phyloP scores from a whole-genome alignment of 1,139 yeast species.

The Sugiyamaella neomexicana region DNA sequence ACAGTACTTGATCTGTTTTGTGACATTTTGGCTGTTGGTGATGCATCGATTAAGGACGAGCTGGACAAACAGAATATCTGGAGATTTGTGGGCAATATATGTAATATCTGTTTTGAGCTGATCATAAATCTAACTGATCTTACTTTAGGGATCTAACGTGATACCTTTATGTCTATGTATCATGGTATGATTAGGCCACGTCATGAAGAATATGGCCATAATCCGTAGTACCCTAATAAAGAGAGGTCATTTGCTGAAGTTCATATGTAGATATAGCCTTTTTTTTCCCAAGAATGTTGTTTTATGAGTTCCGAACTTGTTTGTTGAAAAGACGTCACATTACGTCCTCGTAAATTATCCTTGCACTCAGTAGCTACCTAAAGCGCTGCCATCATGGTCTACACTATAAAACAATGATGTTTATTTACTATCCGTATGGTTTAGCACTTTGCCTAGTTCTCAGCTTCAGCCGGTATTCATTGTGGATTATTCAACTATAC shows the following conservation, averaged over 20 bases:
- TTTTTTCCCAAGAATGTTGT: no score
- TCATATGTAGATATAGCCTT: no score
- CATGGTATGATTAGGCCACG: background rate
- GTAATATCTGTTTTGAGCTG: background rate
- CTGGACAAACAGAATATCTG: background rate
- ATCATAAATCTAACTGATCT: conserved; percentile 13
- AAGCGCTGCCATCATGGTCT: no score
- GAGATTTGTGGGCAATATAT: conserved; percentile 10
- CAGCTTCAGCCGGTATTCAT: no score
- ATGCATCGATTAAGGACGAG: background rate
- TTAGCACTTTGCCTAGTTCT: no score
- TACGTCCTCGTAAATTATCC: no score
- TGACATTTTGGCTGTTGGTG: background rate
- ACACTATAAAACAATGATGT: no score
- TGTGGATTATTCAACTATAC: no score
- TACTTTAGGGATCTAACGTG: background rate
- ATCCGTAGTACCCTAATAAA: background rate
- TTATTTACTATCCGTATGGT: no score
- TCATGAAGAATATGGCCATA: background rate
- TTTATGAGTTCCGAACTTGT: no score
- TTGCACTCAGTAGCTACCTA: no score
- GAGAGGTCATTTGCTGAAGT: background rate
- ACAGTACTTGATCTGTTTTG: background rate
- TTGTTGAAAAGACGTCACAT: no score
- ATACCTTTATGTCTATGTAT: background rate